A percentile compares a stretch with the other conserved stretches of the same genome.
Conservation (phyloP, 225 moss, liverwort and hornwort species). For the Straminergon stramineum region DNA sequence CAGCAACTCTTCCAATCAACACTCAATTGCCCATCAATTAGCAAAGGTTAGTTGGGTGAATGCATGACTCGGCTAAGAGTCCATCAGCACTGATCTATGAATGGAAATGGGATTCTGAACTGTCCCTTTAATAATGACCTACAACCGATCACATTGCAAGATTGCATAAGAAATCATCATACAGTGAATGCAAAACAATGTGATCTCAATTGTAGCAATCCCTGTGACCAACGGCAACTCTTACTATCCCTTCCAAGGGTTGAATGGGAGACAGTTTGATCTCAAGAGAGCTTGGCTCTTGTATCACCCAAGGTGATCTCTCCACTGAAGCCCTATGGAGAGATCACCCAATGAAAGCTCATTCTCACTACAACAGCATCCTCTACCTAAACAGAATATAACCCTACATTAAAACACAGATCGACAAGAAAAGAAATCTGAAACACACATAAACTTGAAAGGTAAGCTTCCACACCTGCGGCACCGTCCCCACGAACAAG, state of each 20-base stretch:
- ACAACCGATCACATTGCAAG: neutral
- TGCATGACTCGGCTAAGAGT: neutral
- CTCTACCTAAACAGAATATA: neutral
- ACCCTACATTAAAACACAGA: neutral
- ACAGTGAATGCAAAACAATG: neutral
- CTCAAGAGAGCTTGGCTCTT: neutral
- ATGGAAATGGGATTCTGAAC: neutral
- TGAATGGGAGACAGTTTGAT: neutral
- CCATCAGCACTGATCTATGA: neutral
- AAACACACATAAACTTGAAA: neutral
- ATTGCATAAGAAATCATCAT: neutral
- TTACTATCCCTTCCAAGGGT: neutral
- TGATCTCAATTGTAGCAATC: neutral
- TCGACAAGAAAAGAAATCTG: neutral
- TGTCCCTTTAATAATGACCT: neutral
- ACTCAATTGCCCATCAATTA: neutral
- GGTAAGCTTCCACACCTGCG: conserved; percentile 14
- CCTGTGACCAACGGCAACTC: neutral
- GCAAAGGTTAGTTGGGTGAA: neutral
- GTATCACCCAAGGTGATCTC: neutral
- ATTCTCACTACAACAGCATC: neutral
- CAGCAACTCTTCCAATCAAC: neutral
- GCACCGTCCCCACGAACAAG: conserved; percentile 30
- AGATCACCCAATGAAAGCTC: neutral
- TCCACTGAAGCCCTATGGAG: too few species aligned